Base-by-base conservation (phyloP, 352 stramenopile genomes). In the Phytophthora pini region DNA sequence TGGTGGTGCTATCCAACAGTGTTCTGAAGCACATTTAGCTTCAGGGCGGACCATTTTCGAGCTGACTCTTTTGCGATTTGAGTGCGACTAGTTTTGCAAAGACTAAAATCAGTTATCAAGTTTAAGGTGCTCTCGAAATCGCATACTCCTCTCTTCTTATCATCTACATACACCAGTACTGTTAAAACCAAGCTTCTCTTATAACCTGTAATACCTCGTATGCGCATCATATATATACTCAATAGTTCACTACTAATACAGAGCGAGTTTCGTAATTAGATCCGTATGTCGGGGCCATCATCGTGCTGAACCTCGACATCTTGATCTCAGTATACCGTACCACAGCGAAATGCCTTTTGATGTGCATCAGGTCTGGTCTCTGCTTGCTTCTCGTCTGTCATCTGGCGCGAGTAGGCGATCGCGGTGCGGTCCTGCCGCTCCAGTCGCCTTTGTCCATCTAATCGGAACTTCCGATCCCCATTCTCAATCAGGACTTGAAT, bases 401-500 rank as follows among this genome's bases (percentile, higher is more conserved):
- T 46, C 57, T 61, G 44, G 41, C 29, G 31, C 49, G 56, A 69
- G 36, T 65, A 69, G 61, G 55, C 49, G 49, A 56, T 56, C 10
- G 26, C 26, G 45, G 24, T 26, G 34, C 47, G 31, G 20, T 31
- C 31, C 17, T 36, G 31, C 31, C 31, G 4, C 9, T 36, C 31
- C 31, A 11, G 31, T 36, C 31, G 31, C 31, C 64, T 38, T 43
- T 7, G 38, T 13, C 12, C n/a, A 60, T 67, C 55, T 54, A 40
- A 51, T 64, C 60, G 56, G 52, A 36, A 45, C 34, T 27, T 45
- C 32, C 38, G 50, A 47, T 27, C 32, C 36, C 43, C 44, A 65
- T 74, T 74, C 62, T 61, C 61, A 70, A 68, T 71, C 61, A 70
- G 48, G 54, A 63, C 61, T 17, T 4, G 38, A 8, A 7, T 10